Evolutionary conservation across 1,284 basidiomycete species (phyloP).

Genomic region (Megacollybia platyphylla): DNA sequence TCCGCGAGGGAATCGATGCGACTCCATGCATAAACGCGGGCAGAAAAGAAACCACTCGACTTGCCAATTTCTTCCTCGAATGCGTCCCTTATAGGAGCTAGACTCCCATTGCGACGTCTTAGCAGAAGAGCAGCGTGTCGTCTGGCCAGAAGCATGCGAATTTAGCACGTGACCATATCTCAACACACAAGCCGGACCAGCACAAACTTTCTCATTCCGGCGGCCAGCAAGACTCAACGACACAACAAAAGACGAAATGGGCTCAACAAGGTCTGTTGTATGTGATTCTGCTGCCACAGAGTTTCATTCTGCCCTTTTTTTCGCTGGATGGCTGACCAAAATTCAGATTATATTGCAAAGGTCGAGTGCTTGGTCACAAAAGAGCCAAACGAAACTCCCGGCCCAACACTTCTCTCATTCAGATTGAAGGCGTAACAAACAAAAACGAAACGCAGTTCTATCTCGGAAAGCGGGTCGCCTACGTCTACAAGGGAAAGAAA

Average conservation of each 20-base stretch:
- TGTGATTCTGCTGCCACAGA: neutral
- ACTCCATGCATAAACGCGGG: neutral
- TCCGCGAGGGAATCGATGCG: neutral
- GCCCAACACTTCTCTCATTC: slow-evolving; percentile 92
- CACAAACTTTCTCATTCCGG: too few species aligned
- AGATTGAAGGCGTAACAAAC: slow-evolving; percentile 92
- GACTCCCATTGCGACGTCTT: too few species aligned
- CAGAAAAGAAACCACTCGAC: neutral
- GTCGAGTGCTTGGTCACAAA: slow-evolving; percentile 96
- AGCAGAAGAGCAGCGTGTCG: too few species aligned
- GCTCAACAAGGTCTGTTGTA: slow-evolving; percentile 57
- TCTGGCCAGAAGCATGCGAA: too few species aligned
- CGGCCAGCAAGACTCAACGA: too few species aligned
- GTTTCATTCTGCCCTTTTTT: slow-evolving; percentile 3
- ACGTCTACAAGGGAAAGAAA: slow-evolving; percentile 93
- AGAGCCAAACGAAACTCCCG: slow-evolving; percentile 94
- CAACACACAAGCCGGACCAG: too few species aligned
- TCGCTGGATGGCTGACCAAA: slow-evolving; percentile 14
- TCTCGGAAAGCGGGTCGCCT: slow-evolving; percentile 98
- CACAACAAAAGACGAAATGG: slow-evolving; percentile 29
- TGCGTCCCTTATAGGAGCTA: too few species aligned
- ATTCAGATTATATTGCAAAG: slow-evolving; percentile 90
- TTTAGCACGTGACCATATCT: too few species aligned
- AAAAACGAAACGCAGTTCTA: slow-evolving; percentile 97
- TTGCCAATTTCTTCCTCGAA: too few species aligned